Evolutionary conservation across 441 rosid genomes (phyloP).

Genomic region (Macaranga tanarius): DNA sequence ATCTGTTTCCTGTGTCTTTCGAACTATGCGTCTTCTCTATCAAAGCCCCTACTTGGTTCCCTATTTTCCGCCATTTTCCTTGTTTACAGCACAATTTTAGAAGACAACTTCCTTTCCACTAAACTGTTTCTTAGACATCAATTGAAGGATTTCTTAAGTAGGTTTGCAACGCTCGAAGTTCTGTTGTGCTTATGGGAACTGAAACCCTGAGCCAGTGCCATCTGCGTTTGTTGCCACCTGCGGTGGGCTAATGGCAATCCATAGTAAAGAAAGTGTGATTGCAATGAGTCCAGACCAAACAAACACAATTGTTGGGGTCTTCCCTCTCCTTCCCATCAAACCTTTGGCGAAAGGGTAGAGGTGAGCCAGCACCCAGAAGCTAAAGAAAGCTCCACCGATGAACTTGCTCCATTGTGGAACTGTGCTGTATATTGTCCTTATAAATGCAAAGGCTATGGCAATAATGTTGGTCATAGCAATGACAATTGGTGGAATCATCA

Average conservation of each 20-base stretch:
- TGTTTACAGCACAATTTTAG: neutral
- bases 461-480: slow-evolving; percentile 83
- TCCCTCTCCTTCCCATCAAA: slow-evolving; percentile 80
- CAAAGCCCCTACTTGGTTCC: neutral
- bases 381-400: slow-evolving; percentile 85
- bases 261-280: slow-evolving; percentile 67
- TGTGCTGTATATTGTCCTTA: slow-evolving; percentile 65
- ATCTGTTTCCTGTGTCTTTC: neutral
- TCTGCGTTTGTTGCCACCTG: slow-evolving; percentile 20
- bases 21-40: neutral
- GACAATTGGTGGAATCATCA: slow-evolving; percentile 84
- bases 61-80: neutral
- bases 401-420: slow-evolving; percentile 77
- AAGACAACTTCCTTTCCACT: neutral
- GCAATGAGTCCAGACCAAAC: slow-evolving; percentile 94
- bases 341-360: slow-evolving; percentile 92
- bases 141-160: neutral
- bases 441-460: slow-evolving; percentile 61
- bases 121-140: neutral
- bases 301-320: slow-evolving; percentile 81
- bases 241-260: slow-evolving; percentile 67
- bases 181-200: slow-evolving; percentile 47
- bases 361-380: slow-evolving; percentile 92
- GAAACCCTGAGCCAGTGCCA: slow-evolving; percentile 40
- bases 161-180: neutral